These are phyloP conservation scores for Niveomyces coronatus DNA, from an alignment of 2,329 filamentous ascomycete species.

Conservation along the genomic window DNA sequence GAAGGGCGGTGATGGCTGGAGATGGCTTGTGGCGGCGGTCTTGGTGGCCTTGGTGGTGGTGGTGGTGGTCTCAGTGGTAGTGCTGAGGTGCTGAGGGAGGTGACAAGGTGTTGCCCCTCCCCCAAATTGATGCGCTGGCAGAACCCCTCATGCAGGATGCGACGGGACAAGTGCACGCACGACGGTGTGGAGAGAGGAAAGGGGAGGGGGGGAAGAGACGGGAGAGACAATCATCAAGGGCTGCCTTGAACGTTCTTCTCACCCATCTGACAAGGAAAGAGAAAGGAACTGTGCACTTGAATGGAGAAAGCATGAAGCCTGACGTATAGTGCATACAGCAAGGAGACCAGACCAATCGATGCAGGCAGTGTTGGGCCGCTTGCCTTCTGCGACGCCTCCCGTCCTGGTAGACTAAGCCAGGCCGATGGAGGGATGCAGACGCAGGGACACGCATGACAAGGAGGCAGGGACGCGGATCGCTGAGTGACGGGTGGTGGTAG, in stretches of 20 bases:
- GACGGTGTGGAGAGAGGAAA: slow-evolving; percentile 1
- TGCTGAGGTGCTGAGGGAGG: not conserved
- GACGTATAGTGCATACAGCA: not conserved
- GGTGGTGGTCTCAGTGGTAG: not conserved
- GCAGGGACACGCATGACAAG: not conserved
- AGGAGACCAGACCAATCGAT: slow-evolving; percentile 4
- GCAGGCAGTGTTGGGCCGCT: slow-evolving; percentile 7
- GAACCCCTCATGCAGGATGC: slow-evolving; percentile 1
- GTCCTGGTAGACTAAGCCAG: no score
- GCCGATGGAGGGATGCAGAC: not conserved
- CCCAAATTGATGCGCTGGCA: slow-evolving; percentile 10
- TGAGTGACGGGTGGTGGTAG: not conserved
- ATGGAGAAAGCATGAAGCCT: not conserved
- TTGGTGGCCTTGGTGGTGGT: slow-evolving; percentile 3
- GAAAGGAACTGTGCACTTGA: not conserved
- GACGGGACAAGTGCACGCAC: slow-evolving; percentile 4
- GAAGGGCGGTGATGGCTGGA: not conserved
- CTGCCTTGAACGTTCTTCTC: no score
- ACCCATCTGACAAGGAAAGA: not conserved
- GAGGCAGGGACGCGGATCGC: not conserved
- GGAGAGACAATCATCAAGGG: no score
- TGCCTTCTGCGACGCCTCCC: no score
- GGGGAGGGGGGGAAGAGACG: no score
- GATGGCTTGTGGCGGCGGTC: slow-evolving; percentile 1
- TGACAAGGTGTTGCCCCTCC: slow-evolving; percentile 2